Percentiles rank a stretch among this genome's conserved stretches.
Evolutionary conservation across 2,329 filamentous ascomycete species (phyloP).

Genomic region (Clarireedia homoeocarpa): DNA sequence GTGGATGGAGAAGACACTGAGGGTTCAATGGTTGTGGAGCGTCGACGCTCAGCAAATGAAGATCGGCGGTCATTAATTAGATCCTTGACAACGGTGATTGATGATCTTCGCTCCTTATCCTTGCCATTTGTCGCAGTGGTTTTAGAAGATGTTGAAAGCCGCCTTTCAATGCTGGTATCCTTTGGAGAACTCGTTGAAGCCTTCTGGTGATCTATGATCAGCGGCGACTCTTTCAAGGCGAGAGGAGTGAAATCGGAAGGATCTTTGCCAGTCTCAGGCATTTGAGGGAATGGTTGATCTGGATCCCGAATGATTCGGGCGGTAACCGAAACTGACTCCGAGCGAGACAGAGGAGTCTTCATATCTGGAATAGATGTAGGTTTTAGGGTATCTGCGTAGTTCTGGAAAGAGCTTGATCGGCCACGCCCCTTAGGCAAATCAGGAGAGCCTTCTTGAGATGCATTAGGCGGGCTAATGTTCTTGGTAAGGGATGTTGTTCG

Average conservation of each 20-base stretch:
- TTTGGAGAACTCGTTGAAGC: constrained; percentile 28
- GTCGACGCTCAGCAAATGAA: constrained; percentile 41
- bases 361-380: constrained; percentile 14
- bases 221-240: constrained; percentile 51
- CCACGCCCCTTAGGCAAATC: constrained; percentile 32
- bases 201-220: constrained; percentile 49
- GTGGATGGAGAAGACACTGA: constrained; percentile 29
- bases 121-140: constrained; percentile 12
- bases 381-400: constrained; percentile 21
- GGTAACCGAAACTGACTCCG: constrained; percentile 82
- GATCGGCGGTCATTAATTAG: constrained; percentile 51
- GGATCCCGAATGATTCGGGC: constrained; percentile 72
- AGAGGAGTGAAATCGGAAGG: constrained; percentile 38
- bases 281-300: constrained; percentile 34
- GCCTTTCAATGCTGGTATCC: constrained; percentile 35
- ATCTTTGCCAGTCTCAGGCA: constrained; percentile 34
- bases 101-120: constrained; percentile 42
- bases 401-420: constrained; percentile 26
- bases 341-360: constrained; percentile 37
- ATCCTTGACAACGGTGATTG: constrained; percentile 45
- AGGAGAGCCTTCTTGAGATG: constrained; percentile 40
- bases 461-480: constrained; percentile 30
- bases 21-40: constrained; percentile 37
- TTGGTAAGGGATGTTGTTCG: constrained; percentile 31
- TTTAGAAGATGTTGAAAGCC: constrained; percentile 21